These are phyloP conservation scores for Penicillium psychrofluorescens DNA, from an alignment of 495 filamentous ascomycete species.

Conservation along the genomic window DNA sequence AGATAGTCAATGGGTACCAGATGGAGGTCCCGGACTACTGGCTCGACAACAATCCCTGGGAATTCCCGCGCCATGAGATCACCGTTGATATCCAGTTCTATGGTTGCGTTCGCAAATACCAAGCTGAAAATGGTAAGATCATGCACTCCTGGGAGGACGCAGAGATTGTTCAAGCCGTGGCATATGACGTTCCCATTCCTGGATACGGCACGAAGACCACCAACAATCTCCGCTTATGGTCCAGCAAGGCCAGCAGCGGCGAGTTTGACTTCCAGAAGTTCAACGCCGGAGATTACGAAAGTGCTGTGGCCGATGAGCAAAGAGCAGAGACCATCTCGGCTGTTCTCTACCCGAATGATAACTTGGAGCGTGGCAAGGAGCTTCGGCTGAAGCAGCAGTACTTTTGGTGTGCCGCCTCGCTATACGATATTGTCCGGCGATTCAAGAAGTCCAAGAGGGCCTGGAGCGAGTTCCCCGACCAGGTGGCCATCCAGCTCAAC, in stretches of 20 bases:
- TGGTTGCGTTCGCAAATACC: conserved; percentile 65
- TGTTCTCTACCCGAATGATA: conserved; percentile 96
- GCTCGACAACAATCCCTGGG: conserved; percentile 99
- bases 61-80: conserved; percentile 92
- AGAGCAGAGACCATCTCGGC: conserved; percentile 95
- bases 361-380: conserved; percentile 92
- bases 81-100: conserved; percentile 97
- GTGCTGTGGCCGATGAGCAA: conserved; percentile 92
- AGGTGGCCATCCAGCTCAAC: conserved; percentile 95
- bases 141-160: conserved; percentile 78
- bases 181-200: conserved; percentile 92
- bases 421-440: conserved; percentile 90
- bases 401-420: conserved; percentile 97
- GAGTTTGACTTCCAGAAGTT: conserved; percentile 99
- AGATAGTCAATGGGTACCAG: conserved; percentile 95
- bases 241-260: conserved; percentile 89
- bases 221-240: conserved; percentile 96
- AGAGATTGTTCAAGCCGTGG: conserved; percentile 86
- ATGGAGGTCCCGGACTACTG: conserved; percentile 98
- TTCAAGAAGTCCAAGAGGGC: conserved; percentile 94
- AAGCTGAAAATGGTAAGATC: conserved; percentile 69
- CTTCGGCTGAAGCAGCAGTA: conserved; percentile 98
- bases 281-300: conserved; percentile 97
- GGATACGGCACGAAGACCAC: conserved; percentile 84
- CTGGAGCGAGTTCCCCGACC: conserved; percentile 89